A percentile compares a stretch with the other conserved stretches of the same genome.
phyloP scores from a whole-genome alignment of 306 rosid genomes.

The Luffa acutangula region DNA sequence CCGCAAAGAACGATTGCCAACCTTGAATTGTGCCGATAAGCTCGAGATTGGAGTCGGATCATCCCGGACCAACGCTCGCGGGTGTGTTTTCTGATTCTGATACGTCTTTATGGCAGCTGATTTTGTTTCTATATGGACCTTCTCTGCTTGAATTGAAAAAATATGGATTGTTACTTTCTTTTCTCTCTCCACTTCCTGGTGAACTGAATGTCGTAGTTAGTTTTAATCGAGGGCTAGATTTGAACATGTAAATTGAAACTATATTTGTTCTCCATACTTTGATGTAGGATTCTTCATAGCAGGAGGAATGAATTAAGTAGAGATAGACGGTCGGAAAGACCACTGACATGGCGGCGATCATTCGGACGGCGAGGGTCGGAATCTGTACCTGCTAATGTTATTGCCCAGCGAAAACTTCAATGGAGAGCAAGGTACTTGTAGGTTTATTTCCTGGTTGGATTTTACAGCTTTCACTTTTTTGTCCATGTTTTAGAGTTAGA shows the following conservation, averaged over 20 bases:
- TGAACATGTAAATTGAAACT: not conserved
- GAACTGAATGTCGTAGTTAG: not conserved
- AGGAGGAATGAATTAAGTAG: constrained; percentile 11
- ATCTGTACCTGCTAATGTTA: constrained; percentile 18
- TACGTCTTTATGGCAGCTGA: not conserved
- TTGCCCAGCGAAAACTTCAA: constrained; percentile 35
- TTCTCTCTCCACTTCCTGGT: not conserved
- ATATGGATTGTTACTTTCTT: not conserved
- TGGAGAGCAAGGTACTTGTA: constrained; percentile 44
- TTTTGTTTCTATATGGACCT: not conserved
- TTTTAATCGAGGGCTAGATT: not conserved
- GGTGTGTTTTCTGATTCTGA: constrained; percentile 10
- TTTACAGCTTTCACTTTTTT: not conserved
- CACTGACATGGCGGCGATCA: constrained; percentile 47
- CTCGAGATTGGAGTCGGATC: constrained; percentile 4
- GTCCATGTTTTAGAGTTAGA: not conserved
- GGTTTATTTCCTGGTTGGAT: not conserved
- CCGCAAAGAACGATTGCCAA: constrained; percentile 20
- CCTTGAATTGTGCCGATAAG: not conserved
- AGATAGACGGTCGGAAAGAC: constrained; percentile 18
- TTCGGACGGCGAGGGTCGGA: constrained; percentile 42
- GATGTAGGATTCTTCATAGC: constrained; percentile 19
- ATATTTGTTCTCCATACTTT: not conserved
- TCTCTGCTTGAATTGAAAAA: not conserved
- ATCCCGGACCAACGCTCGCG: not conserved